These are phyloP conservation scores for Tylopilus sp. DNA, from an alignment of 768 basidiomycete genomes.

Conservation along the genomic window DNA sequence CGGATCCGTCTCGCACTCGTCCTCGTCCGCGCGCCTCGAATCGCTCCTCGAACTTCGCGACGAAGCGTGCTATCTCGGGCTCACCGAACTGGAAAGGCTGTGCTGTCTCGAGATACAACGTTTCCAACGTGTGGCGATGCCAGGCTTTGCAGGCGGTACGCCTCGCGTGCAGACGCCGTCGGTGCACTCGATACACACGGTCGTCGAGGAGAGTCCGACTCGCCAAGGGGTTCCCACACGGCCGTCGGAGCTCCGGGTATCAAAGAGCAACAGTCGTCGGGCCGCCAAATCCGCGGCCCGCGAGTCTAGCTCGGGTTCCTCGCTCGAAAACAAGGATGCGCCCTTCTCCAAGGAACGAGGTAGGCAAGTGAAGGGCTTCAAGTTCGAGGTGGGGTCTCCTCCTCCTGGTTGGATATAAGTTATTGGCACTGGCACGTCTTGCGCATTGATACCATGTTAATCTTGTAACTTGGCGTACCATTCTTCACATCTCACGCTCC, in stretches of 20 bases:
- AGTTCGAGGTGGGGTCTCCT: slow-evolving; percentile 13
- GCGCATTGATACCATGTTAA: not conserved
- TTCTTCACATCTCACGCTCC: not conserved
- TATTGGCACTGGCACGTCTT: not conserved
- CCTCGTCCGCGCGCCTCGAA: slow-evolving; percentile 46
- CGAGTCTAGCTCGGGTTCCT: slow-evolving; percentile 7
- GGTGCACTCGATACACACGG: slow-evolving; percentile 56
- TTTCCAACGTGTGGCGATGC: slow-evolving; percentile 39
- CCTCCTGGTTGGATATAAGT: slow-evolving; percentile 50
- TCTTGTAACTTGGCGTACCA: not conserved
- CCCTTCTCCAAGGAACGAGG: slow-evolving; percentile 15
- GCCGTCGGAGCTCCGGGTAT: slow-evolving; percentile 5
- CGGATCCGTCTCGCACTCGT: slow-evolving; percentile 37
- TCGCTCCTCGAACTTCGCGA: slow-evolving; percentile 72
- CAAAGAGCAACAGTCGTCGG: slow-evolving; percentile 2
- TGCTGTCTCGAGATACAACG: slow-evolving; percentile 65
- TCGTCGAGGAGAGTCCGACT: slow-evolving; percentile 51
- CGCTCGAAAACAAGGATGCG: slow-evolving; percentile 12
- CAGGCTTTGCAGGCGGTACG: slow-evolving; percentile 38
- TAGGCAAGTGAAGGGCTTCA: slow-evolving; percentile 2
- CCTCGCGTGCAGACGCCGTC: slow-evolving; percentile 47
- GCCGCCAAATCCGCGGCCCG: not conserved
- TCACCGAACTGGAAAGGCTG: slow-evolving; percentile 59
- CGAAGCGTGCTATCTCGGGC: slow-evolving; percentile 73
- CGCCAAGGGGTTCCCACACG: slow-evolving; percentile 3